Base-by-base conservation (phyloP, 2,329 filamentous ascomycete genomes). In the Colletotrichum liriopes region DNA sequence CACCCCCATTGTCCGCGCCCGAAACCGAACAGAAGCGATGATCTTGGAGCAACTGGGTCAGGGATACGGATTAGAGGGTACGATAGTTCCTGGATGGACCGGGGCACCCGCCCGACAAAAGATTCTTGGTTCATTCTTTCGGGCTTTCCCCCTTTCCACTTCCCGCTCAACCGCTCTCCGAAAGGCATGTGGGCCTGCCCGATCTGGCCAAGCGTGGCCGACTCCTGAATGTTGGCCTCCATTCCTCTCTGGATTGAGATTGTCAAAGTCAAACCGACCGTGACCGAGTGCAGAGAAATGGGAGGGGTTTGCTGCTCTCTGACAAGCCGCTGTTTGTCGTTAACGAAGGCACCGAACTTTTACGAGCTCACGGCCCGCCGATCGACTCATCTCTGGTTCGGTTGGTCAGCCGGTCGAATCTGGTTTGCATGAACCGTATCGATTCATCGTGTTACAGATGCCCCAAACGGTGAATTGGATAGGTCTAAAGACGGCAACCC, bases 131-230 rank as follows among this genome's bases (percentile, higher is more conserved):
- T 51, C 37, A 37, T 67, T 47, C 39, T 61, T 51, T 61, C 32
- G 41, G 55, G 47, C 47, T 47, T 60, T 62, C 68, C 41, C 68
- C 56, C 47, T 58, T 71, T 68, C 64, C 68, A 63, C 58, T 51
- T 61, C 63, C 67, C 45, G 59, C 32, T 20, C 59, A 51, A 51
- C 59, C 58, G 64, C 68, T 39, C 68, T 51, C 49, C 16, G 47
- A 63, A 43, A 35, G 43, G 43, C 49, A 23, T 58, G 68, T 68
- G 56, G 68, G 37, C 47, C 49, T 68, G n/a, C 68, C 51, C 43
- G 56, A 71, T 71, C 35, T 29, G 64, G 64, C 18, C 58, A 71
- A 67, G 64, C 35, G 64, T 29, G 45, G 12, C 41, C 35, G 41
- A n/a, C 16, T 66, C 55, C 62, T 43, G 59, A 32, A 14, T 45